Percentiles rank a stretch among this genome's conserved stretches.
phyloP scores from a whole-genome alignment of 495 filamentous ascomycete genomes.

The Tuber indicum region DNA sequence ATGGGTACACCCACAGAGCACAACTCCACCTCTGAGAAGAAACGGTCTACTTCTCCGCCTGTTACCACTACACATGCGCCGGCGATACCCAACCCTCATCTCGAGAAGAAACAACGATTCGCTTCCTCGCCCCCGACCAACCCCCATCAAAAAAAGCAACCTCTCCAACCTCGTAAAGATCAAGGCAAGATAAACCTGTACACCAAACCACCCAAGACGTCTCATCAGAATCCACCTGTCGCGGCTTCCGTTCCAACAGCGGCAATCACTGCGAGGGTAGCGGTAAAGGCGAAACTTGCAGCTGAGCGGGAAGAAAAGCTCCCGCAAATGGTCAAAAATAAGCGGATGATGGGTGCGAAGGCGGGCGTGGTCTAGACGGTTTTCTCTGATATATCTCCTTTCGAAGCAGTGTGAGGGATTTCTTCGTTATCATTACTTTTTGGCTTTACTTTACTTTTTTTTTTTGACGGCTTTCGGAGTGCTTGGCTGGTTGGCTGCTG shows the following conservation, averaged over 20 bases:
- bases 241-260: background rate
- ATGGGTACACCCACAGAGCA: background rate
- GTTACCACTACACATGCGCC: background rate
- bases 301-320: background rate
- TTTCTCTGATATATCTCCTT: background rate
- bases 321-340: background rate
- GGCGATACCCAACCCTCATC: background rate
- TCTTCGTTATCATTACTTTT: background rate
- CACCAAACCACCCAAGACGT: background rate
- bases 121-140: background rate
- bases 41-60: background rate
- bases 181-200: background rate
- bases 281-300: background rate
- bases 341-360: background rate
- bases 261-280: background rate
- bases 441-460: background rate
- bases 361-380: background rate
- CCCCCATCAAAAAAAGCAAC: background rate
- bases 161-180: background rate
- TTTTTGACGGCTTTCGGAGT: background rate
- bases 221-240: background rate
- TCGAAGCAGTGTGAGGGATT: background rate
- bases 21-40: background rate
- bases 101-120: background rate
- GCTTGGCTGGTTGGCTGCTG: background rate